Base-by-base conservation (phyloP, 345 rosid species). In the Eucalyptus virginea region DNA sequence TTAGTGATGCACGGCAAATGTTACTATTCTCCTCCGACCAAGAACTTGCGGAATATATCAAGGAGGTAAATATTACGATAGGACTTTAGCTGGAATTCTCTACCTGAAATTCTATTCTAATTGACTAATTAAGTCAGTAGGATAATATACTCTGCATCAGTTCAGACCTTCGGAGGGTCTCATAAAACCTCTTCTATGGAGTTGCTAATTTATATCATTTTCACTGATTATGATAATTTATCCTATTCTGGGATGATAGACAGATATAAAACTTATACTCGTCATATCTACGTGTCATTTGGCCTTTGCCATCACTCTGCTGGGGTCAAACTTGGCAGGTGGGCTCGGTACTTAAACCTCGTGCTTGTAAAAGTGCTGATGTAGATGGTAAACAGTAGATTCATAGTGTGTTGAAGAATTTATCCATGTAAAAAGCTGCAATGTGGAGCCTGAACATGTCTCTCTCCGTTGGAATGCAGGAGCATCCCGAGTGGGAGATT, bases 401-500 rank as follows among this genome's bases (percentile, higher is more conserved):
- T 51, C 4, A 10, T 48, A n/a, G 42, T 8, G n/a, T 69, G 2
- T 86, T 12, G 87, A 52, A 51, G 42, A 32, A 50, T 32, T 48
- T 34, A 24, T 37, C 23, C 32, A 17, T 62, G 85, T 44, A 60
- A 62, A 86, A 18, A 72, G 26, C 2, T 72, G 44, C 26, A 17
- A 60, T 52, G 72, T 67, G 80, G 58, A 88, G 54, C 24, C 60
- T 67, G 45, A 40, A 42, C 67, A 48, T 40, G 14, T 48, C 77
- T 44, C 0, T 60, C 54, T 87, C 54, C 49, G 44, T 58, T 88
- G 67, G 49, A 37, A 87, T 92, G 88, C 94, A 98, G 99, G 99
- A 96, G 89, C 99, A 98, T 88, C 94, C 97, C 0, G 99, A 97
- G 91, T 98, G 99, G 99, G 99, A 97, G 93, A 93, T 94, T 90